phyloP scores from a whole-genome alignment of 2,329 filamentous ascomycete species.

The Lecanosticta acicola region DNA sequence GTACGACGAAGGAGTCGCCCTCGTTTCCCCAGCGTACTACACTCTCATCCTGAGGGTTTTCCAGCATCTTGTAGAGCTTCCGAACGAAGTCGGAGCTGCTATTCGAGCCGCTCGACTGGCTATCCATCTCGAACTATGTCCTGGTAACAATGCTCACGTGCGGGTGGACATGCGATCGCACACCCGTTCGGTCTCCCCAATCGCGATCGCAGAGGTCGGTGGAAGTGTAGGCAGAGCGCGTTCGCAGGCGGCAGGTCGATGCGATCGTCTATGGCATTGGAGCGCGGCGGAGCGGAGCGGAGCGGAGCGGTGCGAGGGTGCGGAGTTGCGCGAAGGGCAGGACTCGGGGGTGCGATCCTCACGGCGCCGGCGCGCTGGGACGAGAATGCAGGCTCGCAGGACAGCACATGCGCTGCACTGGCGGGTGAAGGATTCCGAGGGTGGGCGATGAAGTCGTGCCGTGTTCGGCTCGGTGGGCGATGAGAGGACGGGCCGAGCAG shows the following conservation, averaged over 20 bases:
- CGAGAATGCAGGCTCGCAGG: not conserved
- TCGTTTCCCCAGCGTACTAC: slow-evolving; percentile 95
- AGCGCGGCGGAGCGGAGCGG: not conserved
- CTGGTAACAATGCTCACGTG: not conserved
- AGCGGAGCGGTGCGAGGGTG: not conserved
- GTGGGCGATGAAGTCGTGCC: not conserved
- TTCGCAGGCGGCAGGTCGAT: not conserved
- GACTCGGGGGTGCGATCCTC: not conserved
- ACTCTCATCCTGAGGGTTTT: slow-evolving; percentile 85
- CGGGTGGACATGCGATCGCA: not conserved
- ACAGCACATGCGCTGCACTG: not conserved
- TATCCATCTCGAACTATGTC: slow-evolving; percentile 36
- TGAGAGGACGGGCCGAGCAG: not conserved
- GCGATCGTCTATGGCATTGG: not conserved
- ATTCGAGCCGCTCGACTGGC: slow-evolving; percentile 49
- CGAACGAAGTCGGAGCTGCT: slow-evolving; percentile 97
- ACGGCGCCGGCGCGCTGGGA: not conserved
- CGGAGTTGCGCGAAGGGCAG: not conserved
- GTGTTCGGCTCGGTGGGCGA: not conserved
- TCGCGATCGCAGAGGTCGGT: not conserved
- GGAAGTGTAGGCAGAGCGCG: not conserved
- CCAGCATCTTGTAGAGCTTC: slow-evolving; percentile 99
- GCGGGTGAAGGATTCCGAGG: too few relatives aligned
- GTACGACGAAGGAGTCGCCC: slow-evolving; percentile 91
- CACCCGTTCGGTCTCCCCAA: not conserved